phyloP scores from a whole-genome alignment of 2,329 filamentous ascomycete species.

The Monilinia laxa region DNA sequence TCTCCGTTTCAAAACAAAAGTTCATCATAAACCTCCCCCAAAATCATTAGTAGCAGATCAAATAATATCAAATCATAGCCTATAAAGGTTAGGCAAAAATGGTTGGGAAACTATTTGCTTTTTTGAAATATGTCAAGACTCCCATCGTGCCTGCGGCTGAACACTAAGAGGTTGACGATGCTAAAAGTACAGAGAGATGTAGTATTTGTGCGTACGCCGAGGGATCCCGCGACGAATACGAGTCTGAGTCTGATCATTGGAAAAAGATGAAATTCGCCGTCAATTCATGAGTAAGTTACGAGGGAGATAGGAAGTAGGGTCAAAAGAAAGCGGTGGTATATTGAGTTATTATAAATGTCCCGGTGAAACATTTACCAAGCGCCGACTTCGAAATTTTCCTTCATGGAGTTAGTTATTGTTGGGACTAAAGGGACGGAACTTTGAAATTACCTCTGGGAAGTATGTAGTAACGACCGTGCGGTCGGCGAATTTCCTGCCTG shows the following conservation, averaged over 20 bases:
- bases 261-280: neutral
- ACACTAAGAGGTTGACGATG: neutral
- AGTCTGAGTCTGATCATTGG: neutral
- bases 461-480: constrained; percentile 95
- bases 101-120: constrained; percentile 10
- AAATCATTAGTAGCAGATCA: neutral
- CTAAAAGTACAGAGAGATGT: constrained; percentile 14
- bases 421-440: neutral
- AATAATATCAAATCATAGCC: neutral
- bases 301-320: neutral
- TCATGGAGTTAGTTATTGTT: constrained; percentile 40
- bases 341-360: neutral
- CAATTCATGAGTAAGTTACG: constrained; percentile 15
- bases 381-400: constrained; percentile 83
- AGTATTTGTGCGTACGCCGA: neutral
- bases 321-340: neutral
- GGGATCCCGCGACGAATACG: neutral
- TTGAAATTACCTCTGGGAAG: constrained; percentile 74
- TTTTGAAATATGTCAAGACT: constrained; percentile 4
- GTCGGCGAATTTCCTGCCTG: constrained; percentile 93
- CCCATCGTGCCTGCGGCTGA: constrained; percentile 10
- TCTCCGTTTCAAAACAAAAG: too few species aligned
- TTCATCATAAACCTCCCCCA: too few species aligned
- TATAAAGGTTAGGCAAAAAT: neutral
- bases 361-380: constrained; percentile 38